Evolutionary conservation across 192 early-diverging fungal species (phyloP).

Genomic region (Coemansia pectinata): DNA sequence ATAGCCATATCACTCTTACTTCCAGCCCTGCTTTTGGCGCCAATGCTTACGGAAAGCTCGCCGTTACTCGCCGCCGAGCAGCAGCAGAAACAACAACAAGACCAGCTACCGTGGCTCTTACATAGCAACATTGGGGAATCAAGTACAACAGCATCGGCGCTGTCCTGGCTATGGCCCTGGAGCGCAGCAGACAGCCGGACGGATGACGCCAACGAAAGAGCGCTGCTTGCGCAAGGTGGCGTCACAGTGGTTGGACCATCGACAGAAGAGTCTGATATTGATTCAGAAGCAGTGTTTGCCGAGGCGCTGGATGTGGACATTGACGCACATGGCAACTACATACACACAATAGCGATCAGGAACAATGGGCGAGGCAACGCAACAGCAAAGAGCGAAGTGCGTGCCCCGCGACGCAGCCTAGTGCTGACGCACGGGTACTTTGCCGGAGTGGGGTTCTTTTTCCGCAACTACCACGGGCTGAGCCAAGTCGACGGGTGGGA

Average conservation of each 20-base stretch:
- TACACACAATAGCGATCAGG: conserved; percentile 51
- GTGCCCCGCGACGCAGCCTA: conserved; percentile 27
- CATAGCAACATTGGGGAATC: not conserved
- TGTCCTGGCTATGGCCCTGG: conserved; percentile 26
- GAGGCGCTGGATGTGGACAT: conserved; percentile 47
- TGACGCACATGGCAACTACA: conserved; percentile 42
- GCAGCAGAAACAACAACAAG: not conserved
- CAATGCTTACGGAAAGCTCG: conserved; percentile 6
- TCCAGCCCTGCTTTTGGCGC: conserved; percentile 4
- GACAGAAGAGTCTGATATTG: not conserved
- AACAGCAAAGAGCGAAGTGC: not conserved
- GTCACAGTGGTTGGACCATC: conserved; percentile 10
- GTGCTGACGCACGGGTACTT: conserved; percentile 57
- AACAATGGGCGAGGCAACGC: not conserved
- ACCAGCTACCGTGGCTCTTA: not conserved
- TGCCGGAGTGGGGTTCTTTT: conserved; percentile 55
- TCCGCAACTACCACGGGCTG: conserved; percentile 53
- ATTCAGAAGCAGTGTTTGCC: conserved; percentile 7
- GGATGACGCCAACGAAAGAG: conserved; percentile 25
- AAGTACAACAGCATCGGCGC: not conserved
- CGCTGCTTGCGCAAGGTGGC: conserved; percentile 35
- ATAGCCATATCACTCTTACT: conserved; percentile 6
- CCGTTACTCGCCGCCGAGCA: not conserved
- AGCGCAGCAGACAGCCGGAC: conserved; percentile 13
- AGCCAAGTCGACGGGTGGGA: conserved; percentile 42